phyloP scores from a whole-genome alignment of 208 protist species.

The Trypanosoma congolense region DNA sequence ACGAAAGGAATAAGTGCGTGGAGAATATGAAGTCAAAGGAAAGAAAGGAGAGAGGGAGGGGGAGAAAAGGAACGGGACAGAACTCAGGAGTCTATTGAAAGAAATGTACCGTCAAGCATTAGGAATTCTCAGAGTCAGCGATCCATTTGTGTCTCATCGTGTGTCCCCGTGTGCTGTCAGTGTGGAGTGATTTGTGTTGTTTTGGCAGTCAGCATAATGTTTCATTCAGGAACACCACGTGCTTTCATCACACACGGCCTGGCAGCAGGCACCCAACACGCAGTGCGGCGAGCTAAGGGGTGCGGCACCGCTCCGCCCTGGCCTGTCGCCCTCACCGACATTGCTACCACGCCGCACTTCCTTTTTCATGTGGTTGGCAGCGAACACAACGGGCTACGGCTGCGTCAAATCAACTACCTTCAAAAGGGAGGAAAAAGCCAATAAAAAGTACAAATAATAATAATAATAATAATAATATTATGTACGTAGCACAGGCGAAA shows the following conservation, averaged over 20 bases:
- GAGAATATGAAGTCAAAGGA: not conserved
- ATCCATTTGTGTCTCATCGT: conserved; percentile 22
- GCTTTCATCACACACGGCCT: conserved; percentile 4
- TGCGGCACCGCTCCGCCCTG: no score
- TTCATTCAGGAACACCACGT: conserved; percentile 7
- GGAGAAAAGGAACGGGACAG: not conserved
- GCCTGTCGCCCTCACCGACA: no score
- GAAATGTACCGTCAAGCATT: conserved; percentile 15
- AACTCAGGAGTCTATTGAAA: conserved; percentile 4
- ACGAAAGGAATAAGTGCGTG: not conserved
- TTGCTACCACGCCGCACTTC: no score
- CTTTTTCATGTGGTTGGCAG: no score
- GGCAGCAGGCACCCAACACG: not conserved
- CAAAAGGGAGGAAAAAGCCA: no score
- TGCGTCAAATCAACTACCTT: no score
- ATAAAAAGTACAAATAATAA: no score
- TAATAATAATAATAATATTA: no score
- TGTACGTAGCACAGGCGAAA: no score
- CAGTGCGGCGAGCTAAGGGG: no score
- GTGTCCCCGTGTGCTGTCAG: conserved; percentile 19
- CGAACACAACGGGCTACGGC: no score
- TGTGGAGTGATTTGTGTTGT: conserved; percentile 39
- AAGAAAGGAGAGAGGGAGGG: conserved; percentile 7
- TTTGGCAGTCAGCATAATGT: conserved; percentile 3
- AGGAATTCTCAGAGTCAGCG: conserved; percentile 18